phyloP scores from a whole-genome alignment of 2,329 filamentous ascomycete genomes.

The Diaporthe ilicicola region DNA sequence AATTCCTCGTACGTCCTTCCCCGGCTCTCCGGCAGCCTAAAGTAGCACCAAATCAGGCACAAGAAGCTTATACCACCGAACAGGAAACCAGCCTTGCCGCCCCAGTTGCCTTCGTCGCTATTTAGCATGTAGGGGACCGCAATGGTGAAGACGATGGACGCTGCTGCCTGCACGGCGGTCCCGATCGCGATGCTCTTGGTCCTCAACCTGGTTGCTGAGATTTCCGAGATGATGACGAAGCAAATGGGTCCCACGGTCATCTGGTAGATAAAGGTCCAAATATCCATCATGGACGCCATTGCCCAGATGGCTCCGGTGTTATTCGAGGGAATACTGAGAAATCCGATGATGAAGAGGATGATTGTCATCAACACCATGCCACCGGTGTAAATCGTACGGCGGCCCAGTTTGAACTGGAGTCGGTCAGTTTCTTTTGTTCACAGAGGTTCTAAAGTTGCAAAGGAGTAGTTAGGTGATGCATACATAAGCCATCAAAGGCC shows the following conservation, averaged over 20 bases:
- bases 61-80: constrained; percentile 54
- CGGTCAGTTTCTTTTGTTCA: no score
- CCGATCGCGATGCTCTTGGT: constrained; percentile 56
- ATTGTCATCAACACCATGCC: constrained; percentile 50
- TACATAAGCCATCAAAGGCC: constrained; percentile 54
- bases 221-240: constrained; percentile 54
- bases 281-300: constrained; percentile 56
- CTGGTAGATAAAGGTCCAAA: constrained; percentile 55
- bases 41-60: constrained; percentile 59
- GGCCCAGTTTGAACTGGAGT: constrained; percentile 47
- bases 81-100: constrained; percentile 56
- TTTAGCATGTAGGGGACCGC: constrained; percentile 58
- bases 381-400: constrained; percentile 57
- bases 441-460: no score
- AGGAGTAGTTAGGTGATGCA: background rate
- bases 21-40: constrained; percentile 64
- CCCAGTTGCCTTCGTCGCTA: constrained; percentile 55
- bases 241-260: constrained; percentile 56
- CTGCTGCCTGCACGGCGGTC: constrained; percentile 53
- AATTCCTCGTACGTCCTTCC: constrained; percentile 64
- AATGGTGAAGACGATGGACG: constrained; percentile 56
- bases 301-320: constrained; percentile 46
- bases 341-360: constrained; percentile 41
- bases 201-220: constrained; percentile 53
- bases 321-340: background rate